These are phyloP conservation scores for Piromyces sp. DNA, from an alignment of 192 early-diverging fungal genomes.

Conservation along the genomic window DNA sequence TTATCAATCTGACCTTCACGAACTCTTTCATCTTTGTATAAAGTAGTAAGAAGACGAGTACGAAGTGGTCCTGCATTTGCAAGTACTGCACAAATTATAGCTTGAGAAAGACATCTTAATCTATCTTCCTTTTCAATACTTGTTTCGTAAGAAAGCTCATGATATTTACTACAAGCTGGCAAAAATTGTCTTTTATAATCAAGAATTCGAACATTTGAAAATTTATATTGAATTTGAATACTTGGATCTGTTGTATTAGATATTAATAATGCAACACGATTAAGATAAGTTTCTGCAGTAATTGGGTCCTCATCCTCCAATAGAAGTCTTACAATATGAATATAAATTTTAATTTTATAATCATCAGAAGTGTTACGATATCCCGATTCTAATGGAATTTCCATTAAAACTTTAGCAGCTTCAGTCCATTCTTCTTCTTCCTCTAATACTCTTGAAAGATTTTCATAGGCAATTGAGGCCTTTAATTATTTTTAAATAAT, in stretches of 20 bases:
- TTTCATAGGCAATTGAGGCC: slow-evolving; percentile 52
- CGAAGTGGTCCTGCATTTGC: slow-evolving; percentile 81
- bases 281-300: slow-evolving; percentile 63
- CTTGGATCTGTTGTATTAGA: slow-evolving; percentile 8
- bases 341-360: slow-evolving; percentile 62
- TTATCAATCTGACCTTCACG: slow-evolving; percentile 36
- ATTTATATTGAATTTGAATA: slow-evolving; percentile 49
- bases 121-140: slow-evolving; percentile 43
- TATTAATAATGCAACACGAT: slow-evolving; percentile 59
- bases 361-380: slow-evolving; percentile 46
- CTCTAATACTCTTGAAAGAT: slow-evolving; percentile 56
- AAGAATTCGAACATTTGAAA: slow-evolving; percentile 63
- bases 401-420: slow-evolving; percentile 70
- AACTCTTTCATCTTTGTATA: slow-evolving; percentile 83
- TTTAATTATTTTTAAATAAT: neutral
- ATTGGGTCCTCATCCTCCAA: slow-evolving; percentile 68
- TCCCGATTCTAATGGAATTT: slow-evolving; percentile 78
- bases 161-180: slow-evolving; percentile 67
- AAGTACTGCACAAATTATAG: slow-evolving; percentile 79
- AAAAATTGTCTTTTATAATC: slow-evolving; percentile 75
- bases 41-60: slow-evolving; percentile 63
- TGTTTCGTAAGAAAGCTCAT: slow-evolving; percentile 58
- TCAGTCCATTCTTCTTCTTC: slow-evolving; percentile 60
- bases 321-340: slow-evolving; percentile 68
- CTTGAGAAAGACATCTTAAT: slow-evolving; percentile 21